A percentile compares a stretch with the other conserved stretches of the same genome.
phyloP scores from a whole-genome alignment of 1,284 basidiomycete species.

The Afroboletus lepidellus region DNA sequence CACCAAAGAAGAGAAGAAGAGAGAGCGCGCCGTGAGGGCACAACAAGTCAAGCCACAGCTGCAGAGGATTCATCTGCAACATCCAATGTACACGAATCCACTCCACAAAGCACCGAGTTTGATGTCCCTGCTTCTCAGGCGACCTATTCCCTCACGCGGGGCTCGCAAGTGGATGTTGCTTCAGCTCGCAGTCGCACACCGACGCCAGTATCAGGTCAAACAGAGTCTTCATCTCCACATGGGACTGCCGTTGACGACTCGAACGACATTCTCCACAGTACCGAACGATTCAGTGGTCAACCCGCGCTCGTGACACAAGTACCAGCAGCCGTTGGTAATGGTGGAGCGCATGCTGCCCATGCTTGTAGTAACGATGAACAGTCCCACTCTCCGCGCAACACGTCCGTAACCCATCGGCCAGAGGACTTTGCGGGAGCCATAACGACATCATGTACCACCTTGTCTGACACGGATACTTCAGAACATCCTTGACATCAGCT shows the following conservation, averaged over 20 bases:
- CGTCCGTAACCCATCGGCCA: constrained; percentile 4
- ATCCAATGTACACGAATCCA: constrained; percentile 7
- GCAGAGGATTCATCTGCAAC: constrained; percentile 16
- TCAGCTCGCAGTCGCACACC: constrained; percentile 23
- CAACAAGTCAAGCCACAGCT: constrained; percentile 30
- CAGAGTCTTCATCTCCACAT: constrained; percentile 30
- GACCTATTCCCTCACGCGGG: constrained; percentile 3
- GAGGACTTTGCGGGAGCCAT: constrained; percentile 14
- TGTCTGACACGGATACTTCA: constrained; percentile 25
- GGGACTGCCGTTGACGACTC: constrained; percentile 27
- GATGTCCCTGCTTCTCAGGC: constrained; percentile 2
- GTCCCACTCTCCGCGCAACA: constrained; percentile 4
- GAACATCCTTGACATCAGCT: constrained; percentile 35
- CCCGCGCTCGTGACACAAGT: constrained; percentile 20
- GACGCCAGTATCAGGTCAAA: constrained; percentile 38
- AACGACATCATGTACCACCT: constrained; percentile 22
- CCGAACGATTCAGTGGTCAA: constrained; percentile 22
- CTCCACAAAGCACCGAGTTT: constrained; percentile 1
- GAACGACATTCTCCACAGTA: constrained; percentile 29
- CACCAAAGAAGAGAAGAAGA: constrained; percentile 71
- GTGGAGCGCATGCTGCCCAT: constrained; percentile 8
- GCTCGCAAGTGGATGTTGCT: constrained; percentile 10
- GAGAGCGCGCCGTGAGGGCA: constrained; percentile 47
- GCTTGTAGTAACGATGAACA: constrained; percentile 13
- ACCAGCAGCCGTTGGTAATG: constrained; percentile 8